These are phyloP conservation scores for Dunaliella primolecta DNA, from an alignment of 139 green algal genomes.

Conservation along the genomic window DNA sequence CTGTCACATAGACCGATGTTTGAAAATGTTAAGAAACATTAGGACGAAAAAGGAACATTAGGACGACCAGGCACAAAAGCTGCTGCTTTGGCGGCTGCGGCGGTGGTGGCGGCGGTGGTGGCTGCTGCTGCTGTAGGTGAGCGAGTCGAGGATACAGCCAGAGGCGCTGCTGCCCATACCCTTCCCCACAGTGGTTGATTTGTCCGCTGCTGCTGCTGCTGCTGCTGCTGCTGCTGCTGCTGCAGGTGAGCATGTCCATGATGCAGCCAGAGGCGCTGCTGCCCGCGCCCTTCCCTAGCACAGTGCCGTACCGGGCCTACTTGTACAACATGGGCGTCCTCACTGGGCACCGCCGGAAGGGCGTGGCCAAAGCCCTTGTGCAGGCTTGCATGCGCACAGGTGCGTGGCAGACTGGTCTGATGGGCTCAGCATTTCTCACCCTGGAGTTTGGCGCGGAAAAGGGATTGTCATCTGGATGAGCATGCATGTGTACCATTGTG, in stretches of 20 bases:
- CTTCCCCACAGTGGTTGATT: constrained; percentile 58
- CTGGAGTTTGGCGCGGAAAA: neutral
- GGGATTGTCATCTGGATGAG: neutral
- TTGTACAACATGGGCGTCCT: constrained; percentile 68
- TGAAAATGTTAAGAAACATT: too few species aligned
- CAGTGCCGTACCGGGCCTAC: constrained; percentile 54
- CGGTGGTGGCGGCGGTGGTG: too few species aligned
- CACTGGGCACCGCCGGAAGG: constrained; percentile 32
- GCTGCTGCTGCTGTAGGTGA: too few species aligned
- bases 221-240: too few species aligned
- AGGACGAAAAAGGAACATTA: too few species aligned
- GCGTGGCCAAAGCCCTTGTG: constrained; percentile 51
- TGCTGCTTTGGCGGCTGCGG: too few species aligned
- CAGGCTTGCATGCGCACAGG: constrained; percentile 48
- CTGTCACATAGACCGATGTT: too few species aligned
- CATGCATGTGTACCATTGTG: neutral
- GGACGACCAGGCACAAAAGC: too few species aligned
- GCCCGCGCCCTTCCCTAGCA: constrained; percentile 66
- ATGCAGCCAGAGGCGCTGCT: constrained; percentile 56
- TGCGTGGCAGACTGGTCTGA: constrained; percentile 1
- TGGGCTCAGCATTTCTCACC: neutral
- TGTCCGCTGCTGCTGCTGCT: too few species aligned
- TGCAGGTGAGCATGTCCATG: constrained; percentile 29
- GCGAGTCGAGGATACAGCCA: constrained; percentile 32
- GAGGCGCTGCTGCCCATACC: constrained; percentile 68